Percentiles rank a stretch among this genome's conserved stretches.
Evolutionary conservation across 164 flowering plant species (phyloP).

Genomic region (Stephania japonica): DNA sequence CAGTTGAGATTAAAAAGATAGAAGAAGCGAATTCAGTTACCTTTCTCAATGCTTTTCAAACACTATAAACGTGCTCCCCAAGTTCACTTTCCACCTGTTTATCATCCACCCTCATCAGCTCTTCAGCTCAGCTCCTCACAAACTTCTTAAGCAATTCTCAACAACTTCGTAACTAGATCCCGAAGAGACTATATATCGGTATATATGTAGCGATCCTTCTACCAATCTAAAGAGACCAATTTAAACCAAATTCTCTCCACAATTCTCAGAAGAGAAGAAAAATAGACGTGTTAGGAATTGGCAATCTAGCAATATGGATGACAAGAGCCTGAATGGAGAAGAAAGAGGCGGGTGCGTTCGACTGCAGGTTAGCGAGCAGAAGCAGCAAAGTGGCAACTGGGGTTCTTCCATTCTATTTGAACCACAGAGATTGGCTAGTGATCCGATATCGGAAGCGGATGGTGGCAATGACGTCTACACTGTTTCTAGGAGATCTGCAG

Average conservation of each 20-base stretch:
- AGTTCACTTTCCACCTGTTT: slow-evolving; percentile 2
- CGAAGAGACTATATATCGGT: neutral
- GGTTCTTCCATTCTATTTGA: slow-evolving; percentile 32
- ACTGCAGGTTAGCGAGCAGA: slow-evolving; percentile 31
- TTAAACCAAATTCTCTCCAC: neutral
- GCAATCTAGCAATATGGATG: slow-evolving; percentile 19
- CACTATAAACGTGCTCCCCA: neutral
- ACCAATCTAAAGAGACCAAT: neutral
- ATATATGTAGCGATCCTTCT: neutral
- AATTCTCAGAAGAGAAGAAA: neutral
- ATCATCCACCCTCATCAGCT: neutral
- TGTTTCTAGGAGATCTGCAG: slow-evolving; percentile 14
- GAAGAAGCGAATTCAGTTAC: neutral
- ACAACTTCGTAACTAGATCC: neutral
- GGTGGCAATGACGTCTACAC: slow-evolving; percentile 30
- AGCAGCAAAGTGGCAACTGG: slow-evolving; percentile 19
- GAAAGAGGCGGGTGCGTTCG: slow-evolving; percentile 24
- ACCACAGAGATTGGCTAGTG: slow-evolving; percentile 21
- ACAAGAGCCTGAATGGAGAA: slow-evolving; percentile 2
- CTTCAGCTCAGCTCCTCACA: neutral
- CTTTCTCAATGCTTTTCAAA: neutral
- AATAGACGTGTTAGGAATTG: neutral
- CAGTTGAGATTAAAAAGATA: neutral
- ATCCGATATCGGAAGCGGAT: slow-evolving; percentile 30
- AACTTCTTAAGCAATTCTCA: neutral